These are phyloP conservation scores for Nicotiana knightiana DNA, from an alignment of 257 asterid species.

Conservation along the genomic window DNA sequence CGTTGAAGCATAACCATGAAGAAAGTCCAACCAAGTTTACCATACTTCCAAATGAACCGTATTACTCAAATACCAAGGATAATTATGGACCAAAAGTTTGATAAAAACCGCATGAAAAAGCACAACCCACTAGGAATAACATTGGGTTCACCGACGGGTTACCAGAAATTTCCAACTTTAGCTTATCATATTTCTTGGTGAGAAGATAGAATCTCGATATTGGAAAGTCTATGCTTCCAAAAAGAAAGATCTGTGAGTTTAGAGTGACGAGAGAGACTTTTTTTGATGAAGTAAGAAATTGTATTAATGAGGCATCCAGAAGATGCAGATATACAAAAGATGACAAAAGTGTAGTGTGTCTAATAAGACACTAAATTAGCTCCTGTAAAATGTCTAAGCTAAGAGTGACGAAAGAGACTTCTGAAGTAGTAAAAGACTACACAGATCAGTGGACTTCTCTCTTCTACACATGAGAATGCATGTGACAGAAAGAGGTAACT, in stretches of 20 bases:
- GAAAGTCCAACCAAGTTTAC: not conserved
- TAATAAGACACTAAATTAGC: too few species aligned
- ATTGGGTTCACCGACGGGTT: not conserved
- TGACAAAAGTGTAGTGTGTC: too few species aligned
- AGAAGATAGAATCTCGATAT: not conserved
- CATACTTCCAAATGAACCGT: not conserved
- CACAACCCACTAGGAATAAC: not conserved
- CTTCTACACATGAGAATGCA: not conserved
- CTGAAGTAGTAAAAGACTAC: not conserved
- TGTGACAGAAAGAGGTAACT: not conserved
- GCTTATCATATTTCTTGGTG: not conserved
- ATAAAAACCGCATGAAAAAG: not conserved
- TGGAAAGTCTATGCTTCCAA: not conserved
- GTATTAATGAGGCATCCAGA: too few species aligned
- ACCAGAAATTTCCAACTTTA: not conserved
- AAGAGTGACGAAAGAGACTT: not conserved
- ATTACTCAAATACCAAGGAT: not conserved
- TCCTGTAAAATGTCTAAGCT: too few species aligned
- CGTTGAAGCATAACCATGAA: not conserved
- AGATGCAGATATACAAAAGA: too few species aligned
- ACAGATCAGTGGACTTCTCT: not conserved
- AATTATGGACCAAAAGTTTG: not conserved
- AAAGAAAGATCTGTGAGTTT: not conserved
- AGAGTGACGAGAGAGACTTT: not conserved
- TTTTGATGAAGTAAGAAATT: too few species aligned